Percentiles rank a stretch among this genome's conserved stretches.
Evolutionary conservation across 2,329 filamentous ascomycete genomes (phyloP).

Genomic region (Gaeumannomyces sp.): DNA sequence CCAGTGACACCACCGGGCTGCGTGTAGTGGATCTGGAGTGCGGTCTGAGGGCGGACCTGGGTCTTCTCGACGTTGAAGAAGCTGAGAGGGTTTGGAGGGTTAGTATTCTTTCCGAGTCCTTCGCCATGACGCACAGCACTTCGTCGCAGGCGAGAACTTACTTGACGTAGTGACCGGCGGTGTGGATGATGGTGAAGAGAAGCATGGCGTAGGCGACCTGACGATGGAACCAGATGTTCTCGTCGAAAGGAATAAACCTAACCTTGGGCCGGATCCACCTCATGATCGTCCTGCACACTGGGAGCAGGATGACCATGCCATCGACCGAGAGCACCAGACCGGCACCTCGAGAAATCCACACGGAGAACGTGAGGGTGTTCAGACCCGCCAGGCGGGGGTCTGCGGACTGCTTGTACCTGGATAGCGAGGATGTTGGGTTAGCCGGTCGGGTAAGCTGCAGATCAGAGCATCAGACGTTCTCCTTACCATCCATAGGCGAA

Average conservation of each 20-base stretch:
- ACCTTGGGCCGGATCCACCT: slow-evolving; percentile 80
- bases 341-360: slow-evolving; percentile 94
- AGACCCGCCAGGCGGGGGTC: slow-evolving; percentile 67
- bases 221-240: slow-evolving; percentile 94
- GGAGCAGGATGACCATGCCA: slow-evolving; percentile 79
- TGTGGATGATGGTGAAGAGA: slow-evolving; percentile 74
- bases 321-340: slow-evolving; percentile 81
- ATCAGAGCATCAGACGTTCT: not conserved
- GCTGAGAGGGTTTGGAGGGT: slow-evolving; percentile 36
- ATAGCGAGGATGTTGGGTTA: slow-evolving; percentile 18
- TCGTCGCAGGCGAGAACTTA: slow-evolving; percentile 32
- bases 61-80: slow-evolving; percentile 91
- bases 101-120: not conserved
- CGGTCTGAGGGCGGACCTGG: slow-evolving; percentile 73
- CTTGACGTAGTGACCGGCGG: slow-evolving; percentile 87
- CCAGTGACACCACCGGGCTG: slow-evolving; percentile 89
- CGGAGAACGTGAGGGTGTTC: slow-evolving; percentile 78
- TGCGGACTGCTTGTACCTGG: slow-evolving; percentile 69
- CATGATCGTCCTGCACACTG: slow-evolving; percentile 89
- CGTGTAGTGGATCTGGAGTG: slow-evolving; percentile 85
- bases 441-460: not conserved
- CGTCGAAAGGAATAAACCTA: slow-evolving; percentile 85
- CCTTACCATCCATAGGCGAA: slow-evolving; percentile 81
- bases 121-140: not conserved
- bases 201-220: slow-evolving; percentile 88